Evolutionary conservation across 2,329 filamentous ascomycete species (phyloP).

Genomic region (Macrophomina tecta): DNA sequence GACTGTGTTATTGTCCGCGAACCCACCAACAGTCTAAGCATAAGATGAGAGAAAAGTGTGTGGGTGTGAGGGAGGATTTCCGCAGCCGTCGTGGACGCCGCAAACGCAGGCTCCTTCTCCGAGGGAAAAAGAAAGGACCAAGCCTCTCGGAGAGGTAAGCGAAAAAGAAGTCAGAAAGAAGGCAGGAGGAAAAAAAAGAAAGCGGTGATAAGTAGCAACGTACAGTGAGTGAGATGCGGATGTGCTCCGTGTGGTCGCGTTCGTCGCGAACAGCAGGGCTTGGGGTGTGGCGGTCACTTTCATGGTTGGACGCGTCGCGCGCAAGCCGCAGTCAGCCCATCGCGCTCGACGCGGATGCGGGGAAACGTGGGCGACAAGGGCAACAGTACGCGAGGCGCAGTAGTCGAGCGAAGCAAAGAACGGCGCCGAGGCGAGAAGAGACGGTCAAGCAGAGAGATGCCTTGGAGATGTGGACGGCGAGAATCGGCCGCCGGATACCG

Average conservation of each 20-base stretch:
- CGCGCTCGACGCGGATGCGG: slow-evolving; percentile 17
- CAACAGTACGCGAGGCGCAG: slow-evolving; percentile 16
- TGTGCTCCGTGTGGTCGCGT: not conserved
- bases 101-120: not conserved
- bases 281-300: not conserved
- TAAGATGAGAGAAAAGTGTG: not conserved
- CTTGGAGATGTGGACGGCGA: not conserved
- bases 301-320: slow-evolving; percentile 1
- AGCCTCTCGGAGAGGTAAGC: not conserved
- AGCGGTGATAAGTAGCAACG: not conserved
- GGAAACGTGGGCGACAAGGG: slow-evolving; percentile 18
- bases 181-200: not conserved
- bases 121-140: not conserved
- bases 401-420: not conserved
- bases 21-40: not conserved
- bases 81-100: slow-evolving; percentile 1
- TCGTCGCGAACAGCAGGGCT: not conserved
- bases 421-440: not conserved
- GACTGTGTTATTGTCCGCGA: not conserved
- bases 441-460: not conserved
- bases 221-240: not conserved
- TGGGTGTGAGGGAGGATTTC: not conserved
- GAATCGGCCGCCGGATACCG: slow-evolving; percentile 4
- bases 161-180: not conserved
- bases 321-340: slow-evolving; percentile 20